phyloP scores from a whole-genome alignment of 106 monocot genomes.

The Dioscorea dumetorum region DNA sequence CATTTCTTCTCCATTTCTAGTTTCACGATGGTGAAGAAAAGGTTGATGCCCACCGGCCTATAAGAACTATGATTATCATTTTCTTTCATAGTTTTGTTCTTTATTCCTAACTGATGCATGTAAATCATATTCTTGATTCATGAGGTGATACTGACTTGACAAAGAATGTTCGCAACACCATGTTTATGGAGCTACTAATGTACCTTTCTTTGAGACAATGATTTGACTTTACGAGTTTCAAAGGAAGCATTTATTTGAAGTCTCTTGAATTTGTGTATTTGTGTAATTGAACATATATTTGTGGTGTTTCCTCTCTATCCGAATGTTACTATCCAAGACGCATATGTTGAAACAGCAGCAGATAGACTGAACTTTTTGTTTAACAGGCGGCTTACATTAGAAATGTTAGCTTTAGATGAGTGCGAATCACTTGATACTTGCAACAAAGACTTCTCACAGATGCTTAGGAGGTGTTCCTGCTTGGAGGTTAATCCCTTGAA shows the following conservation, averaged over 20 bases:
- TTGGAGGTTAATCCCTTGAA: conserved; percentile 60
- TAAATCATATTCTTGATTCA: no score
- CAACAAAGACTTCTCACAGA: conserved; percentile 23
- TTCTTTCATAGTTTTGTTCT: no score
- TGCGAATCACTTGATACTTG: conserved; percentile 9
- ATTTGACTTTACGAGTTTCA: neutral
- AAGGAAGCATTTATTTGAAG: no score
- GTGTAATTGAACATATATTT: no score
- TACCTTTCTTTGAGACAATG: neutral
- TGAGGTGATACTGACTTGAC: no score
- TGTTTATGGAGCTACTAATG: no score
- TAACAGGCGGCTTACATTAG: conserved; percentile 50
- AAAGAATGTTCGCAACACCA: no score
- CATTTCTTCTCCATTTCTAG: neutral
- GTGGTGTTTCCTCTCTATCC: neutral
- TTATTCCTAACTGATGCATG: no score
- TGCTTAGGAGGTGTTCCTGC: conserved; percentile 34
- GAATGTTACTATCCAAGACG: neutral
- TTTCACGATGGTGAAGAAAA: neutral
- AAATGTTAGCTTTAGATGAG: conserved; percentile 20
- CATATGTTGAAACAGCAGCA: neutral
- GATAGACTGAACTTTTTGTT: neutral
- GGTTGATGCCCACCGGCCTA: no score
- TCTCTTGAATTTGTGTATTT: no score
- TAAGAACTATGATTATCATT: no score